Percentiles rank a stretch among this genome's conserved stretches.
Evolutionary conservation across 306 rosid species (phyloP).

Genomic region (Luffa aegyptiaca): DNA sequence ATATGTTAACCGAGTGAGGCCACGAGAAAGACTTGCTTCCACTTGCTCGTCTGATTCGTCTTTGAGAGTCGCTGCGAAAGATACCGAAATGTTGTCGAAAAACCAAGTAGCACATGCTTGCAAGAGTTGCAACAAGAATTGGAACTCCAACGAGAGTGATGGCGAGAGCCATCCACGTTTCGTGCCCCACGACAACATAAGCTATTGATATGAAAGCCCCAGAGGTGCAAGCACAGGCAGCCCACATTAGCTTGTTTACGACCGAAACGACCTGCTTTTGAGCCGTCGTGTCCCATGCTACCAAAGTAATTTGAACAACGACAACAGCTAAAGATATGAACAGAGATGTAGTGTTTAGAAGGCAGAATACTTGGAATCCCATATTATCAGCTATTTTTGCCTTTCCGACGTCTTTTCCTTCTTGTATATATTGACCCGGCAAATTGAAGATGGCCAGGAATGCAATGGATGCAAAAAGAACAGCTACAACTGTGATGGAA

Average conservation of each 20-base stretch:
- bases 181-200: slow-evolving; percentile 61
- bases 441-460: slow-evolving; percentile 91
- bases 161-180: slow-evolving; percentile 75
- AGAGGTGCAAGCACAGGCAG: slow-evolving; percentile 88
- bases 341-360: slow-evolving; percentile 72
- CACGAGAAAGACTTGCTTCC: slow-evolving; percentile 91
- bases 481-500: slow-evolving; percentile 79
- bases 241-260: slow-evolving; percentile 95
- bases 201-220: slow-evolving; percentile 80
- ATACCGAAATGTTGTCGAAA: slow-evolving; percentile 66
- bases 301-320: slow-evolving; percentile 93
- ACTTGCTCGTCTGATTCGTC: slow-evolving; percentile 68
- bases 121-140: slow-evolving; percentile 71
- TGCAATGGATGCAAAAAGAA: slow-evolving; percentile 90
- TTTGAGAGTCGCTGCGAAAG: slow-evolving; percentile 55
- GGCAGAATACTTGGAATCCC: slow-evolving; percentile 70
- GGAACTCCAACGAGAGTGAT: slow-evolving; percentile 65
- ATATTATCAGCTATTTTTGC: slow-evolving; percentile 43
- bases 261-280: slow-evolving; percentile 90
- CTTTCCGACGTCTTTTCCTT: slow-evolving; percentile 37
- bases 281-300: slow-evolving; percentile 94
- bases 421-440: slow-evolving; percentile 58
- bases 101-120: slow-evolving; percentile 84
- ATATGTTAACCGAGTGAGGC: slow-evolving; percentile 79
- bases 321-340: slow-evolving; percentile 93